A percentile compares a stretch with the other conserved stretches of the same genome.
phyloP scores from a whole-genome alignment of 2,329 filamentous ascomycete genomes.

The Sclerotinia sclerotiorum region DNA sequence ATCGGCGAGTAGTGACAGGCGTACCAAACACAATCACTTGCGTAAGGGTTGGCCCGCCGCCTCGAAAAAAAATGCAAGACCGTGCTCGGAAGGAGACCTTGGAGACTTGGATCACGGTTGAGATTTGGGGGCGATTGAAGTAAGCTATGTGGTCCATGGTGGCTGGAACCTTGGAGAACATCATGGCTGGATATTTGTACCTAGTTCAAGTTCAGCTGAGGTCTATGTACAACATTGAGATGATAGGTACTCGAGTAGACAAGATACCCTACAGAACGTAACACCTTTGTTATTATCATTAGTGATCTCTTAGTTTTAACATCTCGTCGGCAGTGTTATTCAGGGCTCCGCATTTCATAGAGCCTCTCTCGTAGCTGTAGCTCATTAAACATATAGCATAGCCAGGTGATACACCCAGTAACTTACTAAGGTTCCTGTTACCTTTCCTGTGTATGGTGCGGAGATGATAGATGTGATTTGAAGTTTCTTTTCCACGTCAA shows the following conservation, averaged over 20 bases:
- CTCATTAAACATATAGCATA: not conserved
- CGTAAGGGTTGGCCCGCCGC: constrained; percentile 7
- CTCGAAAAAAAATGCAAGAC: not conserved
- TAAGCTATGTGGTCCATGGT: not conserved
- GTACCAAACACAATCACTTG: constrained; percentile 11
- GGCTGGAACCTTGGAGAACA: constrained; percentile 12
- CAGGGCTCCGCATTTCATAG: not conserved
- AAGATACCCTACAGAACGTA: not conserved
- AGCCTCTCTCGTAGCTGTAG: not conserved
- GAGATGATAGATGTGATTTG: constrained; percentile 7
- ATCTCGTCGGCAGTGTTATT: not conserved
- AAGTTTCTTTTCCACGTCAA: constrained; percentile 8
- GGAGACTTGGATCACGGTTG: not conserved
- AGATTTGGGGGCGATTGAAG: constrained; percentile 13
- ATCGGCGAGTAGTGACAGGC: not conserved
- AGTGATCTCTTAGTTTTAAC: not conserved
- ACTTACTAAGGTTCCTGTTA: not conserved
- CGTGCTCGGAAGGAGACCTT: constrained; percentile 6
- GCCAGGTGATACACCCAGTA: constrained; percentile 3
- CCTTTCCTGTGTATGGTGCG: not conserved
- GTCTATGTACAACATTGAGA: constrained; percentile 9
- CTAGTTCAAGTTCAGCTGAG: constrained; percentile 9
- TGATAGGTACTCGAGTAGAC: constrained; percentile 8
- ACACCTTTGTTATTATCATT: not conserved
- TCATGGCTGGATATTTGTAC: constrained; percentile 16